Percentiles rank a stretch among this genome's conserved stretches.
Conservation (phyloP, 768 basidiomycete species). For the Epithele typhae region DNA sequence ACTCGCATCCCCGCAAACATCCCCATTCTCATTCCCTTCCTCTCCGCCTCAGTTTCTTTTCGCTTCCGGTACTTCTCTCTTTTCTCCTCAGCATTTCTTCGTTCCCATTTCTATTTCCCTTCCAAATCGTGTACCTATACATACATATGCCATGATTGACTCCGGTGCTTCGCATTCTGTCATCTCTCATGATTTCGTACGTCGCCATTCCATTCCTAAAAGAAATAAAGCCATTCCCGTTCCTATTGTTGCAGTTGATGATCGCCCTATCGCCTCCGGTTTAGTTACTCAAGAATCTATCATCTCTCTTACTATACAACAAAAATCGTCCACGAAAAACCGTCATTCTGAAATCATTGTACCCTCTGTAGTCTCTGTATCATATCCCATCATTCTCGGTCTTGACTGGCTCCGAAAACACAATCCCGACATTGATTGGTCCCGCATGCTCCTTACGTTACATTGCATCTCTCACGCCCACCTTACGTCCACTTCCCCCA, state of each 20-base stretch:
- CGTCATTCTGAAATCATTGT: constrained; percentile 24
- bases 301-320: too few species aligned
- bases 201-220: constrained; percentile 27
- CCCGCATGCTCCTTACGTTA: constrained; percentile 22
- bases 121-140: constrained; percentile 25
- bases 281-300: constrained; percentile 34
- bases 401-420: background rate
- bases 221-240: constrained; percentile 25
- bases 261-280: constrained; percentile 35
- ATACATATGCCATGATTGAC: constrained; percentile 33
- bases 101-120: constrained; percentile 19
- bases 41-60: constrained; percentile 5
- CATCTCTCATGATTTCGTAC: constrained; percentile 30
- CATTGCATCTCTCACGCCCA: constrained; percentile 4
- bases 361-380: constrained; percentile 26
- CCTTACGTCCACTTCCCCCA: background rate
- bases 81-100: constrained; percentile 18
- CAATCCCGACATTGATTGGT: constrained; percentile 25
- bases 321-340: constrained; percentile 17
- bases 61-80: constrained; percentile 1
- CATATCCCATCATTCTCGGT: background rate
- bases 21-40: background rate
- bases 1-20: background rate
- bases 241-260: constrained; percentile 33
- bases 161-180: constrained; percentile 30